Evolutionary conservation across 495 filamentous ascomycete species (phyloP).

Genomic region (Podospora sp.): DNA sequence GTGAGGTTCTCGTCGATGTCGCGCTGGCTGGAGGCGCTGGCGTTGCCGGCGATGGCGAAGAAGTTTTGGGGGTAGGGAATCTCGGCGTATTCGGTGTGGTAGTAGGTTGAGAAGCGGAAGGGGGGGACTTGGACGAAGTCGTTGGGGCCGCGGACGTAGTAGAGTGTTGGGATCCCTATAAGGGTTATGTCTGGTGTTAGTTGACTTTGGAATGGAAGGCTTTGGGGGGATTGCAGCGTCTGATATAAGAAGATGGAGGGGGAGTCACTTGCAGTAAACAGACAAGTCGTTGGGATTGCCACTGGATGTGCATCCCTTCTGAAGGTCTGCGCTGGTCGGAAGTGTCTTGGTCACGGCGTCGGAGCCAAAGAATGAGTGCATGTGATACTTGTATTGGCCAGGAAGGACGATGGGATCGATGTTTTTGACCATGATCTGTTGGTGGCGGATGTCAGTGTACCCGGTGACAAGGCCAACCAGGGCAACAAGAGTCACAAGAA

Average conservation of each 20-base stretch:
- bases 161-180: constrained; percentile 40
- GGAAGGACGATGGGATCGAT: constrained; percentile 43
- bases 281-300: constrained; percentile 44
- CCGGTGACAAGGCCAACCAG: too few relatives aligned
- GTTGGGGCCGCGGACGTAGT: constrained; percentile 40
- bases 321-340: constrained; percentile 40
- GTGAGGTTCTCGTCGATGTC: constrained; percentile 38
- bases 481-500: too few relatives aligned
- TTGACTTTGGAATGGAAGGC: too few relatives aligned
- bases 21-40: constrained; percentile 34
- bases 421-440: constrained; percentile 43
- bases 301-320: constrained; percentile 40
- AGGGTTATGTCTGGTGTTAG: too few relatives aligned
- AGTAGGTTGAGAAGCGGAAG: constrained; percentile 42
- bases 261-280: too few relatives aligned
- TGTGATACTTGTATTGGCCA: constrained; percentile 40
- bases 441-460: constrained; percentile 42
- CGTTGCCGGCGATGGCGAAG: constrained; percentile 38
- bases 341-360: constrained; percentile 41
- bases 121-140: constrained; percentile 42
- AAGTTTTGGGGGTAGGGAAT: constrained; percentile 67
- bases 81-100: constrained; percentile 80
- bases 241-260: too few relatives aligned
- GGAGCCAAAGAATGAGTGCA: constrained; percentile 44
- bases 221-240: too few relatives aligned